phyloP scores from a whole-genome alignment of 106 monocot genomes.

The Phalaenopsis equestris region DNA sequence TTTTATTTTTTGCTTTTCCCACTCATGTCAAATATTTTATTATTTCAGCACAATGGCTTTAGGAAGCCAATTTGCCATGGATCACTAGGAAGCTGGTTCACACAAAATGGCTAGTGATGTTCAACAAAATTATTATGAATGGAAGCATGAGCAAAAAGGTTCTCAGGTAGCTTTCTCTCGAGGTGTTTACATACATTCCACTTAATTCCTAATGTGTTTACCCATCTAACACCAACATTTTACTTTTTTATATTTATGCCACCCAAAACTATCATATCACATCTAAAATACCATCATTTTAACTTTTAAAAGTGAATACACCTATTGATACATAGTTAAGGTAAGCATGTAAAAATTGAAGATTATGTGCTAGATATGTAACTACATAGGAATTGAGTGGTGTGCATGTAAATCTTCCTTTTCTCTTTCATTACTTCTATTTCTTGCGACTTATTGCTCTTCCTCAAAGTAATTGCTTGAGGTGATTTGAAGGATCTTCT shows the following conservation, averaged over 20 bases:
- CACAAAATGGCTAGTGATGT: slow-evolving; percentile 6
- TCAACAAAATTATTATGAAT: slow-evolving; percentile 1
- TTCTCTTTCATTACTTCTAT: not conserved
- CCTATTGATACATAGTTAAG: no score
- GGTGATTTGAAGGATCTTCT: not conserved
- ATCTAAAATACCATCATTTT: no score
- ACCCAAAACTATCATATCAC: no score
- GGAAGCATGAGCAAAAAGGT: slow-evolving; percentile 9
- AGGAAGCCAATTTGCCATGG: not conserved
- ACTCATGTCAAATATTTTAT: not conserved
- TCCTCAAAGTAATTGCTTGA: not conserved
- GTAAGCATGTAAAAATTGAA: no score
- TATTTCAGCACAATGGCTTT: not conserved
- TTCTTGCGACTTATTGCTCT: not conserved
- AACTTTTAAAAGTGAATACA: no score
- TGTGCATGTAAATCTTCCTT: no score
- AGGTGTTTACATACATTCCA: no score
- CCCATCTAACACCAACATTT: no score
- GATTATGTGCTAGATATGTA: no score
- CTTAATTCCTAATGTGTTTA: no score
- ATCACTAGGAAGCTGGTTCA: not conserved
- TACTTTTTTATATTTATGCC: no score
- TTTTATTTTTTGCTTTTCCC: not conserved
- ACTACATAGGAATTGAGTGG: no score
- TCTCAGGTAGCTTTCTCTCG: not conserved